Evolutionary conservation across 371 early-diverging fungal species (phyloP).

Genomic region (Coemansia sp.): DNA sequence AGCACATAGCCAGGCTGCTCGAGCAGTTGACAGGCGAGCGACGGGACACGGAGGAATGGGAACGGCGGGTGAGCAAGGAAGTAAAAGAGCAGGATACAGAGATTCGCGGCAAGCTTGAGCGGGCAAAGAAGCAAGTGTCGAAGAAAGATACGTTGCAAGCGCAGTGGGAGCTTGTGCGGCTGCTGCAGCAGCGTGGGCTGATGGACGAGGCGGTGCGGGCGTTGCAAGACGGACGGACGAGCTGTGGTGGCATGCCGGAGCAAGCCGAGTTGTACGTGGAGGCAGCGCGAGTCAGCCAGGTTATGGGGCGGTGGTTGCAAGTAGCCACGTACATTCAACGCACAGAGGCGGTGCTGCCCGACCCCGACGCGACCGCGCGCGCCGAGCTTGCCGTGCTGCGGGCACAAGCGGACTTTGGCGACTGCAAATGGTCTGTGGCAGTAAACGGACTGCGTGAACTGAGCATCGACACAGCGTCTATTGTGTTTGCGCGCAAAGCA

Average conservation of each 20-base stretch:
- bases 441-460: slow-evolving; percentile 13
- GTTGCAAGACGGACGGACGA: slow-evolving; percentile 31
- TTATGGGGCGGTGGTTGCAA: slow-evolving; percentile 34
- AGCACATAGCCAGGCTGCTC: slow-evolving; percentile 22
- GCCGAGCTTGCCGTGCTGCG: slow-evolving; percentile 21
- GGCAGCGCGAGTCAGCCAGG: slow-evolving; percentile 22
- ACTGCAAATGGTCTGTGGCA: slow-evolving; percentile 26
- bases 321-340: slow-evolving; percentile 30
- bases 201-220: slow-evolving; percentile 25
- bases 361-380: background rate
- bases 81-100: slow-evolving; percentile 6
- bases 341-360: slow-evolving; percentile 10
- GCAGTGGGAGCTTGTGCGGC: slow-evolving; percentile 14
- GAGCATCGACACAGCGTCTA: background rate
- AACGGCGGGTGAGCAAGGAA: slow-evolving; percentile 2
- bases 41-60: slow-evolving; percentile 4
- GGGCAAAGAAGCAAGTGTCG: slow-evolving; percentile 13
- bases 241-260: slow-evolving; percentile 18
- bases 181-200: slow-evolving; percentile 12
- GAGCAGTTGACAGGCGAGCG: slow-evolving; percentile 15
- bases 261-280: slow-evolving; percentile 25
- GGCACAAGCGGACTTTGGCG: slow-evolving; percentile 33
- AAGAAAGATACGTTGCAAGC: slow-evolving; percentile 21
- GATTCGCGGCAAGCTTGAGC: slow-evolving; percentile 11
- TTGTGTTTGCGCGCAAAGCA: slow-evolving; percentile 13